phyloP scores from a whole-genome alignment of 441 rosid species.

The Sinapis alba region DNA sequence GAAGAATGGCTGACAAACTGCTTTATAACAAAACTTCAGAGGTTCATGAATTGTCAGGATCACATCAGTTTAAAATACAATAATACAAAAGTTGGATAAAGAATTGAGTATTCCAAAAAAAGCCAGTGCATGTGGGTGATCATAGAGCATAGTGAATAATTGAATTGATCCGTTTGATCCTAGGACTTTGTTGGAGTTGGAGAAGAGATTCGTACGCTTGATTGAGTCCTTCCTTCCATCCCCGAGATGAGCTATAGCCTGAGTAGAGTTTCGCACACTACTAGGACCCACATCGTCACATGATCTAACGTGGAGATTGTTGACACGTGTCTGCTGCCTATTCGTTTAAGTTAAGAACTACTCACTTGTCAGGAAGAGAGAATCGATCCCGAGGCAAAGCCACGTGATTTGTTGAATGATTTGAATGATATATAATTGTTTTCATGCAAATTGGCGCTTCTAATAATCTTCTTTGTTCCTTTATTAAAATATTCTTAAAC shows the following conservation, averaged over 20 bases:
- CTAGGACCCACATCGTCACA: constrained; percentile 43
- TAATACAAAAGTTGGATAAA: constrained; percentile 20
- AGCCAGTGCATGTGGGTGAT: constrained; percentile 37
- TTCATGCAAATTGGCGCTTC: neutral
- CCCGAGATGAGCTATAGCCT: constrained; percentile 11
- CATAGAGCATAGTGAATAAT: constrained; percentile 31
- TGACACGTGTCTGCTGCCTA: constrained; percentile 22
- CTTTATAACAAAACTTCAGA: constrained; percentile 28
- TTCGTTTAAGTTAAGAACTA: constrained; percentile 28
- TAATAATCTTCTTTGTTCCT: neutral
- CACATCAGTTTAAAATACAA: constrained; percentile 27
- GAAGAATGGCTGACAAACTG: constrained; percentile 41
- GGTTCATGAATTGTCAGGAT: constrained; percentile 39
- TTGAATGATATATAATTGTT: neutral
- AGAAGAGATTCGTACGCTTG: constrained; percentile 33
- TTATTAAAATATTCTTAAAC: too few species aligned
- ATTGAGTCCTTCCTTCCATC: constrained; percentile 16
- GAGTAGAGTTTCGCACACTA: constrained; percentile 27
- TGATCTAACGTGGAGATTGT: constrained; percentile 44
- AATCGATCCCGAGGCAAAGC: constrained; percentile 46
- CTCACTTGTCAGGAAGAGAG: constrained; percentile 38
- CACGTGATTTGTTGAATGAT: constrained; percentile 58
- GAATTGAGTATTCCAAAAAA: constrained; percentile 25
- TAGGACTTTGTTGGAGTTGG: constrained; percentile 18
- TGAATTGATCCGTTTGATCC: constrained; percentile 34